Evolutionary conservation across 2,329 filamentous ascomycete species (phyloP).

Genomic region (Sporothrix mexicana): DNA sequence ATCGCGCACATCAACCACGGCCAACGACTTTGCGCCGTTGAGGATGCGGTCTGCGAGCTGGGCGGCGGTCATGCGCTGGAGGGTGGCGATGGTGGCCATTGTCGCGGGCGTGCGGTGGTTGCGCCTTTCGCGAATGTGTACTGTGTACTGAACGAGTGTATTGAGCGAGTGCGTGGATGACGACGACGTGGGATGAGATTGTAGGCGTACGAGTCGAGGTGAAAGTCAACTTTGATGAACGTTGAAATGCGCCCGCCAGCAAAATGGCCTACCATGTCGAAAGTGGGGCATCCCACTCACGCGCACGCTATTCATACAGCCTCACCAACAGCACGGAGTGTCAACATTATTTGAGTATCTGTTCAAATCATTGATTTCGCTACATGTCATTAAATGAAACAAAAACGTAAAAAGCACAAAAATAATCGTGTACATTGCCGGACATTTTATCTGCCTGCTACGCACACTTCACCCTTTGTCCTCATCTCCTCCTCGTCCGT

Average conservation of each 20-base stretch:
- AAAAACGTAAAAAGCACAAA: too few species aligned
- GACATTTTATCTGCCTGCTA: too few species aligned
- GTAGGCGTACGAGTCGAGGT: background rate
- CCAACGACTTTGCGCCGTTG: slow-evolving; percentile 60
- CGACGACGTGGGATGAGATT: background rate
- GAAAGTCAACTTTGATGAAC: background rate
- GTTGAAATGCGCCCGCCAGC: slow-evolving; percentile 2
- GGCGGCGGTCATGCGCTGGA: slow-evolving; percentile 71
- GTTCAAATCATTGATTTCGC: too few species aligned
- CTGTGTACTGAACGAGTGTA: background rate
- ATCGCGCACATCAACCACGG: slow-evolving; percentile 89
- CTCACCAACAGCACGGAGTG: background rate
- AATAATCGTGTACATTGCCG: background rate
- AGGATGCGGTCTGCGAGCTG: slow-evolving; percentile 71
- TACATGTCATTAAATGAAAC: too few species aligned
- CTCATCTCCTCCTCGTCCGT: slow-evolving; percentile 25
- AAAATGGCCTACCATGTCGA: background rate
- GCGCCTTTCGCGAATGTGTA: background rate
- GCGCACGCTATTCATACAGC: background rate
- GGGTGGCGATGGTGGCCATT: slow-evolving; percentile 63
- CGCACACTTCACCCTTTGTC: background rate
- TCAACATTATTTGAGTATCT: background rate
- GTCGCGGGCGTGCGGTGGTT: background rate
- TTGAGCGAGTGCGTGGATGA: background rate
- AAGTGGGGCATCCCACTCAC: background rate